These are phyloP conservation scores for Pichia rugopelliculosa DNA, from an alignment of 805 yeast species.

Conservation along the genomic window DNA sequence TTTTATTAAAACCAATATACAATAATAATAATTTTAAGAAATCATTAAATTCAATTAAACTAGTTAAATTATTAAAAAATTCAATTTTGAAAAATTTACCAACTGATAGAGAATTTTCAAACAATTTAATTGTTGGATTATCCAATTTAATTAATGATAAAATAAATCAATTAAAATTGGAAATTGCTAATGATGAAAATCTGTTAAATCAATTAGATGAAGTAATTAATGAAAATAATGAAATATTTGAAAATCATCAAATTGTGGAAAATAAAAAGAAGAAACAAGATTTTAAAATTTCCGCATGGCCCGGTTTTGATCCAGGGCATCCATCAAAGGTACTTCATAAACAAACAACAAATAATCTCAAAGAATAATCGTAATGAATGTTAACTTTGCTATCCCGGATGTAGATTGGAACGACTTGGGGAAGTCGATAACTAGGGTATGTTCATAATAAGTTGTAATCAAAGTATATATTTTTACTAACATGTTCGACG, in stretches of 20 bases:
- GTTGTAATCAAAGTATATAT: not conserved
- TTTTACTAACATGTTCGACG: not conserved
- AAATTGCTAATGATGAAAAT: not conserved
- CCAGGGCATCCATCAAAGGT: slow-evolving; percentile 50
- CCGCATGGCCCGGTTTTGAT: slow-evolving; percentile 63
- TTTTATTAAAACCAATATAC: slow-evolving; percentile 38
- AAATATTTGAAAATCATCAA: slow-evolving; percentile 6
- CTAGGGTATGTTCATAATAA: slow-evolving; percentile 16
- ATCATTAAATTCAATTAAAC: slow-evolving; percentile 32
- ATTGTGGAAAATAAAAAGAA: slow-evolving; percentile 4
- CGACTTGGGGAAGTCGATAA: slow-evolving; percentile 20
- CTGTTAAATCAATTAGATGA: slow-evolving; percentile 13
- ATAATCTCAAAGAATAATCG: not conserved
- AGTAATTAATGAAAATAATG: slow-evolving; percentile 1
- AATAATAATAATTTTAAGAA: slow-evolving; percentile 19
- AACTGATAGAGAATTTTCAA: slow-evolving; percentile 45
- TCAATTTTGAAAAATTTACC: slow-evolving; percentile 41
- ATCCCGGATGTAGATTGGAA: slow-evolving; percentile 23
- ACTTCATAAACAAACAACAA: not conserved
- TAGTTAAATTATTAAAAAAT: slow-evolving; percentile 37
- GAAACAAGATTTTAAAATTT: slow-evolving; percentile 22
- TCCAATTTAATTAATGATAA: slow-evolving; percentile 24
- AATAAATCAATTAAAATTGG: slow-evolving; percentile 14
- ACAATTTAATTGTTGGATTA: slow-evolving; percentile 30
- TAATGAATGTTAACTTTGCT: slow-evolving; percentile 8